phyloP scores from a whole-genome alignment of 2,329 filamentous ascomycete genomes.

The Alternaria brassicae region DNA sequence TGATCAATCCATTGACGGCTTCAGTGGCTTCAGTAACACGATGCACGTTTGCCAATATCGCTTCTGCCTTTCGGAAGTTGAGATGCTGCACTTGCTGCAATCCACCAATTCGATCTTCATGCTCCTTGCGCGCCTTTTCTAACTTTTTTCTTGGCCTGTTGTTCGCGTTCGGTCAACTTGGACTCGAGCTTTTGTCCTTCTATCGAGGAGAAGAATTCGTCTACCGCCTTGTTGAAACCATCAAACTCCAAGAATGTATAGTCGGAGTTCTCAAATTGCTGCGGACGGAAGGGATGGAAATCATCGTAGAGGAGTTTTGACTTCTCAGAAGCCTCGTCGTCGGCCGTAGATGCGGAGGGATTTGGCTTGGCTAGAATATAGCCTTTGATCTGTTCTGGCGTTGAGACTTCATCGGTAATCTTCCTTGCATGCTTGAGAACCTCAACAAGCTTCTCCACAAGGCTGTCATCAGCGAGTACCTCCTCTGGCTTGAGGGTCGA shows the following conservation, averaged over 20 bases:
- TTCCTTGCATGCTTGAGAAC: slow-evolving; percentile 74
- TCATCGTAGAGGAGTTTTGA: slow-evolving; percentile 79
- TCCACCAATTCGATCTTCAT: slow-evolving; percentile 82
- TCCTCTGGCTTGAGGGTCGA: slow-evolving; percentile 70
- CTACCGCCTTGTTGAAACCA: slow-evolving; percentile 90
- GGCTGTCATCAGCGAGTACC: slow-evolving; percentile 69
- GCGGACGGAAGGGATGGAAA: slow-evolving; percentile 89
- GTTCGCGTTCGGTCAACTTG: slow-evolving; percentile 79
- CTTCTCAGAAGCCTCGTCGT: slow-evolving; percentile 53
- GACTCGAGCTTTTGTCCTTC: slow-evolving; percentile 93
- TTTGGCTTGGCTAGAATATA: slow-evolving; percentile 82
- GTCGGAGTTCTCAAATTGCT: slow-evolving; percentile 74
- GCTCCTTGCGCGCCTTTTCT: slow-evolving; percentile 82
- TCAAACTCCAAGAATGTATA: slow-evolving; percentile 77
- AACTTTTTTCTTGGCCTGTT: slow-evolving; percentile 84
- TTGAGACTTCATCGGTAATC: slow-evolving; percentile 73
- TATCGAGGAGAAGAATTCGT: slow-evolving; percentile 96
- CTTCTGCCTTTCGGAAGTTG: slow-evolving; percentile 86
- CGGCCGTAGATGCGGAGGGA: slow-evolving; percentile 44
- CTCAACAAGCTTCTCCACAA: slow-evolving; percentile 71
- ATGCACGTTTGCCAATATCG: slow-evolving; percentile 89
- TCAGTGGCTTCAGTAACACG: slow-evolving; percentile 91
- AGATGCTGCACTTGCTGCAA: slow-evolving; percentile 81
- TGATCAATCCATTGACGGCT: slow-evolving; percentile 89
- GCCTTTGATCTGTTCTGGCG: slow-evolving; percentile 71